Base-by-base conservation (phyloP, 2,329 filamentous ascomycete genomes). In the Cladosporium sp. region DNA sequence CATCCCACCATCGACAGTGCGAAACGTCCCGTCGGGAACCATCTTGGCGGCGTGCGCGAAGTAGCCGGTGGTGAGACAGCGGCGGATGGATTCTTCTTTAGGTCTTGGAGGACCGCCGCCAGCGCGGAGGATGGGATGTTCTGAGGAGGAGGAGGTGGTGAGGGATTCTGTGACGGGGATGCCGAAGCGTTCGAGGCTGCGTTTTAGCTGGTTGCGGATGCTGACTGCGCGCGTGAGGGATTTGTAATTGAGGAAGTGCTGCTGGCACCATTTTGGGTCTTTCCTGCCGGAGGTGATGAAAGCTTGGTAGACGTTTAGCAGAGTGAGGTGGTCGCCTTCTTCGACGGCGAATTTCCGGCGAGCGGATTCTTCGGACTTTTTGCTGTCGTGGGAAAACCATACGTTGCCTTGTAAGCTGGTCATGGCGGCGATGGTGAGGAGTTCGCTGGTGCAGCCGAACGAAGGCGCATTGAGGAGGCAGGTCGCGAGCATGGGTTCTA, bases 401-500 rank as follows among this genome's bases (percentile, higher is more conserved):
- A 95, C 78, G 39, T 80, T 84, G 4, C 88, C 87, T 53, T 91
- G 87, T 0, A 95, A 73, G 55, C 85, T 93, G 29, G 88, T 87
- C 92, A 98, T 97, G 13, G 93, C 91, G 5, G 92, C 89, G 56
- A 97, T 95, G 2, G 85, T 89, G 20, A 97, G 77, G 46, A 97
- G 86, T 67, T 96, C 92, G 63, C 82, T 85, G 11, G 95, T 71
- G 58, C 91, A 96, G 32, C 77, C 78, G 68, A 95, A 94, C 0
- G 78, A 75, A 4, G 81, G 72, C 0, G 91, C 86, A 15, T 84
- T 81, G 7, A 97, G 80, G 4, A 96, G 75, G 0, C 86, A 88
- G 69, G 92, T 94, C 6, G 86, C 88, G 79, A 96, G 93, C 89
- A 96, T 96, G 0, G 93, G 93, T 59, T 95, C 89, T 7, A 97